A percentile compares a stretch with the other conserved stretches of the same genome.
Conservation (phyloP, 1,139 yeast genomes). For the Nematodospora anomalae region DNA sequence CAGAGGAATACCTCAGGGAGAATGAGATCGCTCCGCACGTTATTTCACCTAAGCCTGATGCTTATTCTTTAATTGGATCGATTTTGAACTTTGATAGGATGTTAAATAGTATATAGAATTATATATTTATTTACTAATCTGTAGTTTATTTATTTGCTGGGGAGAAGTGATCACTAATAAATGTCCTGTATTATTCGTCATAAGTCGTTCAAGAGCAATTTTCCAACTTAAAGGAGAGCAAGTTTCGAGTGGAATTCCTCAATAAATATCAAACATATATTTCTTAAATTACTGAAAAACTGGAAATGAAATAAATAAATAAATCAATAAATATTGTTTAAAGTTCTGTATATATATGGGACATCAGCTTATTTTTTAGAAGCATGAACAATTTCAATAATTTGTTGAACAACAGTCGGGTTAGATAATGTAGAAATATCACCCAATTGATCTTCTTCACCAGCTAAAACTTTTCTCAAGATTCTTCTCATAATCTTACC, state of each 20-base stretch:
- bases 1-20: slow-evolving; percentile 59
- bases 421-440: slow-evolving; percentile 77
- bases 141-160: too few relatives aligned
- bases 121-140: background rate
- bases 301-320: slow-evolving; percentile 1
- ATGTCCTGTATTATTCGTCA: too few relatives aligned
- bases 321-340: slow-evolving; percentile 4
- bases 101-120: slow-evolving; percentile 1
- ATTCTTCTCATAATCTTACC: slow-evolving; percentile 87
- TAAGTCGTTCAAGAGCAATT: too few relatives aligned
- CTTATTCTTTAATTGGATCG: slow-evolving; percentile 50
- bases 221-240: too few relatives aligned
- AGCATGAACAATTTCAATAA: slow-evolving; percentile 58
- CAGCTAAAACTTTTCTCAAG: slow-evolving; percentile 72
- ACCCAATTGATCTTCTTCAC: slow-evolving; percentile 77
- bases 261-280: too few relatives aligned
- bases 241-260: too few relatives aligned
- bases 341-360: slow-evolving; percentile 1
- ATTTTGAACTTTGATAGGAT: slow-evolving; percentile 21
- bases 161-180: too few relatives aligned
- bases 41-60: slow-evolving; percentile 74
- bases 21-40: slow-evolving; percentile 59
- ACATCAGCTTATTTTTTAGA: slow-evolving; percentile 19
- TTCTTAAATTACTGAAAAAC: too few relatives aligned
- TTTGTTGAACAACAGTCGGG: slow-evolving; percentile 66